phyloP scores from a whole-genome alignment of 192 early-diverging fungal species.

The Podila minutissima region DNA sequence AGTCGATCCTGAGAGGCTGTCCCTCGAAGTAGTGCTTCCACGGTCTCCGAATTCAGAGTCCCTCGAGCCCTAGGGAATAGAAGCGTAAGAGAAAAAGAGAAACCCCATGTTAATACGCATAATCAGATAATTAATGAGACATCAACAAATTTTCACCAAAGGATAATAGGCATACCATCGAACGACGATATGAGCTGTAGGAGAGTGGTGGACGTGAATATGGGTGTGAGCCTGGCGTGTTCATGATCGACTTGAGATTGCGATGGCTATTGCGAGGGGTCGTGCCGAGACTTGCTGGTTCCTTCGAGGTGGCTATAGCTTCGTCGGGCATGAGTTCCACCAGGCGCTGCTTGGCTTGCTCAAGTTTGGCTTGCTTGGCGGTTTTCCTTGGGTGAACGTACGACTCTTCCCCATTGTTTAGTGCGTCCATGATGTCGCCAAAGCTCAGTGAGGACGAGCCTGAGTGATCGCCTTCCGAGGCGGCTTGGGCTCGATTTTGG shows the following conservation, averaged over 20 bases:
- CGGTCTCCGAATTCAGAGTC: slow-evolving; percentile 45
- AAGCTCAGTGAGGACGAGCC: slow-evolving; percentile 13
- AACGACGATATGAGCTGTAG: slow-evolving; percentile 31
- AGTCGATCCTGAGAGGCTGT: slow-evolving; percentile 49
- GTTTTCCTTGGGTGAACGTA: slow-evolving; percentile 3
- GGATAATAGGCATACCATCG: slow-evolving; percentile 18
- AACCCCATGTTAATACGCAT: too few relatives aligned
- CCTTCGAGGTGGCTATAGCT: not conserved
- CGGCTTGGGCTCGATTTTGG: not conserved
- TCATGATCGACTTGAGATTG: not conserved
- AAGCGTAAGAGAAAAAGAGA: not conserved
- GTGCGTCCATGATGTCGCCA: slow-evolving; percentile 29
- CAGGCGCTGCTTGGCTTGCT: slow-evolving; percentile 22
- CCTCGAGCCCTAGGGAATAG: slow-evolving; percentile 18
- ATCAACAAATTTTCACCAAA: not conserved
- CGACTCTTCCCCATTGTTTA: slow-evolving; percentile 18
- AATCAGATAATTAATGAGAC: not conserved
- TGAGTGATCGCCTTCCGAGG: not conserved
- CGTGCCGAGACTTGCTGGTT: not conserved
- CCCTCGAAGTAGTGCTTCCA: slow-evolving; percentile 46
- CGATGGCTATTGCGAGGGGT: not conserved
- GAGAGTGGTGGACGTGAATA: slow-evolving; percentile 16
- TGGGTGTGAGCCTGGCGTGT: slow-evolving; percentile 1
- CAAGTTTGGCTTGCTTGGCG: slow-evolving; percentile 13
- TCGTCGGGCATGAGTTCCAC: slow-evolving; percentile 11